Conservation (phyloP, 2,329 filamentous ascomycete genomes). For the Neophaeococcomyces aloes region DNA sequence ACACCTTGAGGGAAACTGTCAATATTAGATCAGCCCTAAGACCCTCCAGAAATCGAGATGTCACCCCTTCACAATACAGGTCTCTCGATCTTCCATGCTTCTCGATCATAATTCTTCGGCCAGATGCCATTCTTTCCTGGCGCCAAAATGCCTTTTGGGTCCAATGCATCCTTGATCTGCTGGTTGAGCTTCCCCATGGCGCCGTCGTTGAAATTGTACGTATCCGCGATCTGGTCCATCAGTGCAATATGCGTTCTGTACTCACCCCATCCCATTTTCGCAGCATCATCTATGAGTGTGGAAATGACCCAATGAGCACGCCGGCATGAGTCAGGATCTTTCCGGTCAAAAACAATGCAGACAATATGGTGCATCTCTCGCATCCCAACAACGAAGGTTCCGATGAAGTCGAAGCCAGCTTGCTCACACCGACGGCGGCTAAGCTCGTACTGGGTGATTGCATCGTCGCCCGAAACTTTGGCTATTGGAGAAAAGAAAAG, state of each 20-base stretch:
- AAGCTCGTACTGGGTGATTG: constrained; percentile 35
- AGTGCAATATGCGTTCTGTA: constrained; percentile 38
- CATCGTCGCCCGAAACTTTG: constrained; percentile 40
- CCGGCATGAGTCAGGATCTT: constrained; percentile 30
- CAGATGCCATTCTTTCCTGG: constrained; percentile 40
- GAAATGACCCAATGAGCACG: constrained; percentile 30
- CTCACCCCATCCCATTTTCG: constrained; percentile 36
- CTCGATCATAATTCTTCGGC: constrained; percentile 27
- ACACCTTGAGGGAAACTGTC: no score
- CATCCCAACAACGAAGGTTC: constrained; percentile 41
- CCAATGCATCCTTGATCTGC: constrained; percentile 37
- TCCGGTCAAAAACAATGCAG: constrained; percentile 43
- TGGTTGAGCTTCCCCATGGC: constrained; percentile 36
- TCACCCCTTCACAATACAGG: no score
- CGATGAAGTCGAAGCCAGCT: constrained; percentile 42
- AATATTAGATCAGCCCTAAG: no score
- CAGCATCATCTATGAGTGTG: constrained; percentile 27
- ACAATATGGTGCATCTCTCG: constrained; percentile 49
- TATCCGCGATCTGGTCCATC: constrained; percentile 37
- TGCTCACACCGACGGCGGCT: constrained; percentile 32
- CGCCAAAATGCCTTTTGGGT: constrained; percentile 40
- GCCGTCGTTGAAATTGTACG: constrained; percentile 35
- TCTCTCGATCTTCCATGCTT: constrained; percentile 3
- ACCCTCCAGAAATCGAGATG: no score
- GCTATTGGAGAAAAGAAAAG: constrained; percentile 45